phyloP scores from a whole-genome alignment of 306 rosid species.

The Styphnolobium japonicum region DNA sequence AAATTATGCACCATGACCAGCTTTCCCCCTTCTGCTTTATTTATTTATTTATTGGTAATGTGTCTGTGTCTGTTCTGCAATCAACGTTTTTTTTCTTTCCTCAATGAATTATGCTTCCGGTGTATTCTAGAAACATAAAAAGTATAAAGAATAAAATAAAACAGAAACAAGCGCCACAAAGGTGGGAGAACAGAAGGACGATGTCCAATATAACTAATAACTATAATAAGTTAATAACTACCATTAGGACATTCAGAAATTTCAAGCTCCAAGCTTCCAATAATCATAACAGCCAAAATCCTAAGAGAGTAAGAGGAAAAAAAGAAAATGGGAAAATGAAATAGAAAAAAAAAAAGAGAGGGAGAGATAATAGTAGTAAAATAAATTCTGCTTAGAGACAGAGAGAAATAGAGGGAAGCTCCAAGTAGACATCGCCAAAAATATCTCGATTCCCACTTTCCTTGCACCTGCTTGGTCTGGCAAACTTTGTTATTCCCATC shows the following conservation, averaged over 20 bases:
- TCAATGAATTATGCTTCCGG: not conserved
- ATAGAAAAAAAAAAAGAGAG: not conserved
- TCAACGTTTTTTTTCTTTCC: not conserved
- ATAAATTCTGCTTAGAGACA: not conserved
- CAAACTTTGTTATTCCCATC: slow-evolving; percentile 28
- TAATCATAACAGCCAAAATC: not conserved
- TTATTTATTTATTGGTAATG: not conserved
- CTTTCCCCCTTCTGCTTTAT: not conserved
- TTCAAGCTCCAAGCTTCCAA: slow-evolving; percentile 29
- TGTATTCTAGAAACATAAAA: not conserved
- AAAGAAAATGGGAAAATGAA: not conserved
- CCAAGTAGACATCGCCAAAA: slow-evolving; percentile 32
- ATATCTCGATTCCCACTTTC: slow-evolving; percentile 40
- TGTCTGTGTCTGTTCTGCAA: not conserved
- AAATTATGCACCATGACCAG: not conserved
- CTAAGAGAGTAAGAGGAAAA: not conserved
- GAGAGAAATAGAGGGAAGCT: not conserved
- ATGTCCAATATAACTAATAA: slow-evolving; percentile 33
- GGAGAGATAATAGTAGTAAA: not conserved
- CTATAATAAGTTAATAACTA: slow-evolving; percentile 62
- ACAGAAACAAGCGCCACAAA: not conserved
- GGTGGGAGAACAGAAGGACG: not conserved
- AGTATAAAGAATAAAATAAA: not conserved
- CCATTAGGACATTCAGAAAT: slow-evolving; percentile 37
- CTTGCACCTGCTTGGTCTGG: slow-evolving; percentile 48